phyloP scores from a whole-genome alignment of 2,329 filamentous ascomycete species.

The Fusarium xyrophilum region DNA sequence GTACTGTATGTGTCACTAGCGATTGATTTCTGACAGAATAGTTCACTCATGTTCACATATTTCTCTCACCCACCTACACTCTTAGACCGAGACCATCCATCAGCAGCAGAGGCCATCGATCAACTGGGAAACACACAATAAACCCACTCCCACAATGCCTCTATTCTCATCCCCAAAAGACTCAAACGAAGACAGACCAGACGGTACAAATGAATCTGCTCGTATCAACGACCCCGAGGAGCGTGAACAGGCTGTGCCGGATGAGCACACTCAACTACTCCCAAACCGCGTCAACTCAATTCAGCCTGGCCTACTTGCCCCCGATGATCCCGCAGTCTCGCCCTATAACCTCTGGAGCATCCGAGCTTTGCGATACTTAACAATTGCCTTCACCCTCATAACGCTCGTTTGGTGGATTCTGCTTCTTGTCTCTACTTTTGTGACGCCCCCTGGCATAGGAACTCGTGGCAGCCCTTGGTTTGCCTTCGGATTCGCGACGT shows the following conservation, averaged over 20 bases:
- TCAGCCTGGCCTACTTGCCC: slow-evolving; percentile 46
- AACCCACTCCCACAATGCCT: slow-evolving; percentile 39
- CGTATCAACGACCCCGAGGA: slow-evolving; percentile 30
- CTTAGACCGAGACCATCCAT: neutral
- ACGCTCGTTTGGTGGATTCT: slow-evolving; percentile 93
- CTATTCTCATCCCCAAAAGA: slow-evolving; percentile 44
- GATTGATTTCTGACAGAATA: slow-evolving; percentile 1
- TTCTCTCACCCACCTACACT: neutral
- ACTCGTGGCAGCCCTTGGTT: slow-evolving; percentile 92
- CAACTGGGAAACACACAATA: neutral
- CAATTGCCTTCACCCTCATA: slow-evolving; percentile 75
- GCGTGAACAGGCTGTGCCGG: slow-evolving; percentile 43
- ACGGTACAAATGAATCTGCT: slow-evolving; percentile 20
- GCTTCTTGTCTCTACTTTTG: slow-evolving; percentile 86
- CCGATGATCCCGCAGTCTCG: slow-evolving; percentile 66
- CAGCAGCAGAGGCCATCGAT: neutral
- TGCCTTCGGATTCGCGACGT: slow-evolving; percentile 80
- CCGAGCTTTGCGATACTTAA: slow-evolving; percentile 78
- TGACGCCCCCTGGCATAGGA: slow-evolving; percentile 86
- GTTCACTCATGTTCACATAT: neutral
- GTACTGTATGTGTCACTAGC: neutral
- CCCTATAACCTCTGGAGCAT: slow-evolving; percentile 97
- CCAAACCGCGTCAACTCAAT: slow-evolving; percentile 67
- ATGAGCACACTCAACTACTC: slow-evolving; percentile 71
- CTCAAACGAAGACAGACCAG: slow-evolving; percentile 27